Conservation (phyloP, 305 asterid genomes). For the Rubia tinctorum region DNA sequence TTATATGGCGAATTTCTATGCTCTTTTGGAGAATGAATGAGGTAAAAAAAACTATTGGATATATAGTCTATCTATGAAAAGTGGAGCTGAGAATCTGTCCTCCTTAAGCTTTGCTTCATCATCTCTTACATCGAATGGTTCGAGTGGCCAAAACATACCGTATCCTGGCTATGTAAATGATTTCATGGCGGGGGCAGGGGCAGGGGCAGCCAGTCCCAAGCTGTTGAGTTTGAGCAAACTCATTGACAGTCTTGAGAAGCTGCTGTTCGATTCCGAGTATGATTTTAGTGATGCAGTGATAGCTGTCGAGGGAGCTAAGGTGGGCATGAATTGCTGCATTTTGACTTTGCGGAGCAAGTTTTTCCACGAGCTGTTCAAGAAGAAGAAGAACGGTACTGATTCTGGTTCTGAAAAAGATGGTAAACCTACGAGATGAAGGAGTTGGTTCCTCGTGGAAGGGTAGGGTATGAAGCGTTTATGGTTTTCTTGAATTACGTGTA, state of each 20-base stretch:
- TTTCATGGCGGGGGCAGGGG: constrained; percentile 19
- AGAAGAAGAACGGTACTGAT: neutral
- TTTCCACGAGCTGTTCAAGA: constrained; percentile 51
- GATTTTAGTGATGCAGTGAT: constrained; percentile 74
- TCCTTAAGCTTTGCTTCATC: constrained; percentile 56
- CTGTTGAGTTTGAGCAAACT: constrained; percentile 49
- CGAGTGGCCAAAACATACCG: constrained; percentile 27
- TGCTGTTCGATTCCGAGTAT: constrained; percentile 44
- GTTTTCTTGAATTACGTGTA: constrained; percentile 65
- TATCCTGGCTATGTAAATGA: constrained; percentile 11
- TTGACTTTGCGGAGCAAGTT: constrained; percentile 68
- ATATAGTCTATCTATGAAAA: constrained; percentile 38
- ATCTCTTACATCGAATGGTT: constrained; percentile 49
- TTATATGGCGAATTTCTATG: constrained; percentile 5
- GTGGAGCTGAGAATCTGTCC: constrained; percentile 48
- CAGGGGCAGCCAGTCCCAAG: constrained; percentile 39
- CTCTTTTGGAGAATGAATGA: constrained; percentile 13
- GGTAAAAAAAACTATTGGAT: constrained; percentile 7
- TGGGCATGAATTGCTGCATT: constrained; percentile 73
- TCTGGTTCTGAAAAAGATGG: constrained; percentile 30
- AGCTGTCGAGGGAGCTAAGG: constrained; percentile 52
- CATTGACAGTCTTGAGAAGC: constrained; percentile 58
- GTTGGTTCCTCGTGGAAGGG: constrained; percentile 44
- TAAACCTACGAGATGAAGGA: constrained; percentile 54
- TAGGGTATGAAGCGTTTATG: constrained; percentile 64